A percentile compares a stretch with the other conserved stretches of the same genome.
Conservation (phyloP, 2,329 filamentous ascomycete species). For the Ophiostoma triangulosporum region DNA sequence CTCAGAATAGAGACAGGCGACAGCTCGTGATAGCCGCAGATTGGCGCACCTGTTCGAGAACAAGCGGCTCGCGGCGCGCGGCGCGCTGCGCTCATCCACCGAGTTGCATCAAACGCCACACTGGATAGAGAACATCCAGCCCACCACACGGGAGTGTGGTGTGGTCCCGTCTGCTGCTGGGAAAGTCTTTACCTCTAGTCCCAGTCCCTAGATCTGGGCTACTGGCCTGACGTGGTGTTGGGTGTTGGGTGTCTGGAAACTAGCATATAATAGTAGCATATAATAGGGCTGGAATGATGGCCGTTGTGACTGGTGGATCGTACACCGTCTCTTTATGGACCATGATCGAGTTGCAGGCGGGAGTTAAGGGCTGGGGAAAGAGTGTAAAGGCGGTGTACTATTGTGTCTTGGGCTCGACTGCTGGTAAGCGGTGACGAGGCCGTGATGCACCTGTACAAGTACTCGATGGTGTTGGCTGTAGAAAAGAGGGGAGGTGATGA, state of each 20-base stretch:
- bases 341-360: background rate
- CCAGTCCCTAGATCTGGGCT: no score
- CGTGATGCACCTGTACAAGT: background rate
- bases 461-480: background rate
- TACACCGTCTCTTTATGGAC: background rate
- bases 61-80: conserved; percentile 9
- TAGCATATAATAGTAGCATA: no score
- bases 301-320: background rate
- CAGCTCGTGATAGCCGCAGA: no score
- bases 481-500: background rate
- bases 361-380: background rate
- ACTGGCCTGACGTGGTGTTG: no score
- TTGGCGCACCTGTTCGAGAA: conserved; percentile 14
- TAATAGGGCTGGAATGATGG: background rate
- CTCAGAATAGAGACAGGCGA: no score
- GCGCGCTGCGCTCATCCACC: conserved; percentile 9
- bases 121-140: background rate
- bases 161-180: no score
- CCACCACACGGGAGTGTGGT: no score
- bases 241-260: no score
- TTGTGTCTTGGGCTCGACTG: background rate
- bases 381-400: background rate
- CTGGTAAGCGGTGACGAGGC: background rate
- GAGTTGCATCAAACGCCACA: conserved; percentile 10
- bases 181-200: no score